Percentiles rank a stretch among this genome's conserved stretches.
These are phyloP conservation scores for Coriolopsis trogii DNA, from an alignment of 1,284 basidiomycete species.

Conservation along the genomic window DNA sequence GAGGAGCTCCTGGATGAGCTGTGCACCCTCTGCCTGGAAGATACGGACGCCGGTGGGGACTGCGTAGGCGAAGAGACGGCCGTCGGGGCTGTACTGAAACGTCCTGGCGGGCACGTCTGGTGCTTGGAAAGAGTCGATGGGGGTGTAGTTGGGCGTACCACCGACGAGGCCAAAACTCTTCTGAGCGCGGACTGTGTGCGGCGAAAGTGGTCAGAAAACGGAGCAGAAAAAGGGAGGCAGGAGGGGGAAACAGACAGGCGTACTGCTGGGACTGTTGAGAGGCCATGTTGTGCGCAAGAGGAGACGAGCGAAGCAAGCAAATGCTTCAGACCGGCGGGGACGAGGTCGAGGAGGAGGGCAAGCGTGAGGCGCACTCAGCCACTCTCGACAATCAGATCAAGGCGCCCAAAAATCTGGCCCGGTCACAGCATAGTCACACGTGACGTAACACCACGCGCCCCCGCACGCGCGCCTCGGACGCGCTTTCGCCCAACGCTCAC, in stretches of 20 bases:
- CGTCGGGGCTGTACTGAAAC: conserved; percentile 87
- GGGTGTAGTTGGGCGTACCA: conserved; percentile 77
- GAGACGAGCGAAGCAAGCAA: conserved; percentile 69
- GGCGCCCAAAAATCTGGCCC: conserved; percentile 22
- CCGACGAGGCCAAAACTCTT: conserved; percentile 88
- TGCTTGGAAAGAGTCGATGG: conserved; percentile 66
- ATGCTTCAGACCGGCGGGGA: conserved; percentile 58
- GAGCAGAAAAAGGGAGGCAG: conserved; percentile 5
- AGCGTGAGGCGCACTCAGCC: conserved; percentile 15
- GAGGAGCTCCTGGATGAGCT: conserved; percentile 69
- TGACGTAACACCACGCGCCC: neutral
- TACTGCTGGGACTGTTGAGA: conserved; percentile 74
- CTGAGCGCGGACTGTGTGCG: conserved; percentile 81
- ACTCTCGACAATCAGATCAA: no score
- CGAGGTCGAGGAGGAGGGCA: conserved; percentile 6
- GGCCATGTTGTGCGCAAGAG: conserved; percentile 49
- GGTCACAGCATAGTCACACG: neutral
- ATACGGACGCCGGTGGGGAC: conserved; percentile 79
- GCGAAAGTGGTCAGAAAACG: conserved; percentile 16
- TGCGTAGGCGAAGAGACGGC: conserved; percentile 85
- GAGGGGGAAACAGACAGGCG: conserved; percentile 62
- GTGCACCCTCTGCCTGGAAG: conserved; percentile 75
- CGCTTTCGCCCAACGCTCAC: neutral
- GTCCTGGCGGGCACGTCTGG: conserved; percentile 75
- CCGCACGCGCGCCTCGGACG: neutral